Conservation (phyloP, 768 basidiomycete genomes). For the Rhizopogon sp. region DNA sequence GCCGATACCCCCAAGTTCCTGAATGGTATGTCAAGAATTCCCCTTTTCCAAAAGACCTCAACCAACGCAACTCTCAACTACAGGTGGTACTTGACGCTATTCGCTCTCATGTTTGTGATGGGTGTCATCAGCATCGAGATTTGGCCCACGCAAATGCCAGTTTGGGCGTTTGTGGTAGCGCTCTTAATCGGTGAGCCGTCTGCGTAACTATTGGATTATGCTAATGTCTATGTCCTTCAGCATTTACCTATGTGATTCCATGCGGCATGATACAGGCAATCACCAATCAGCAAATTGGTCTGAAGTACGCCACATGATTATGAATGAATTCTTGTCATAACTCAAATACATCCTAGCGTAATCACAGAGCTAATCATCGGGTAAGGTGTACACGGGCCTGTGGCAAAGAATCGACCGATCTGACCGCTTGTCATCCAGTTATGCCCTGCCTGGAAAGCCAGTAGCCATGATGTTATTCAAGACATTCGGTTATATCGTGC, state of each 20-base stretch:
- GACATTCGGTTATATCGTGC: constrained; percentile 69
- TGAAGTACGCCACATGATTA: constrained; percentile 32
- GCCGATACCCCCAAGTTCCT: constrained; percentile 48
- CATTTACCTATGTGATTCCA: constrained; percentile 44
- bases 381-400: constrained; percentile 3
- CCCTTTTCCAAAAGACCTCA: not conserved
- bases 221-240: constrained; percentile 8
- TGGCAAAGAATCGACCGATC: not conserved
- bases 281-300: constrained; percentile 74
- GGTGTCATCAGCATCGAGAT: constrained; percentile 67
- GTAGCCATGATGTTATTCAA: constrained; percentile 87
- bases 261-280: constrained; percentile 63
- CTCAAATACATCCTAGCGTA: constrained; percentile 34
- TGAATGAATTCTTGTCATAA: not conserved
- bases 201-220: not conserved
- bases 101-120: constrained; percentile 64
- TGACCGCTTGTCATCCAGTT: constrained; percentile 24
- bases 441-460: constrained; percentile 71
- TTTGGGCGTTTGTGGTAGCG: constrained; percentile 64
- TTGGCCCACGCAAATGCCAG: constrained; percentile 71
- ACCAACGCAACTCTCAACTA: not conserved
- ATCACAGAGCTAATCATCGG: constrained; percentile 81
- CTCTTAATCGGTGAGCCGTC: constrained; percentile 42
- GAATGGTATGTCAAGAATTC: not conserved
- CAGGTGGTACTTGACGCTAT: constrained; percentile 79